These are phyloP conservation scores for Clavariopsis aquatica DNA, from an alignment of 495 filamentous ascomycete species.

Conservation along the genomic window DNA sequence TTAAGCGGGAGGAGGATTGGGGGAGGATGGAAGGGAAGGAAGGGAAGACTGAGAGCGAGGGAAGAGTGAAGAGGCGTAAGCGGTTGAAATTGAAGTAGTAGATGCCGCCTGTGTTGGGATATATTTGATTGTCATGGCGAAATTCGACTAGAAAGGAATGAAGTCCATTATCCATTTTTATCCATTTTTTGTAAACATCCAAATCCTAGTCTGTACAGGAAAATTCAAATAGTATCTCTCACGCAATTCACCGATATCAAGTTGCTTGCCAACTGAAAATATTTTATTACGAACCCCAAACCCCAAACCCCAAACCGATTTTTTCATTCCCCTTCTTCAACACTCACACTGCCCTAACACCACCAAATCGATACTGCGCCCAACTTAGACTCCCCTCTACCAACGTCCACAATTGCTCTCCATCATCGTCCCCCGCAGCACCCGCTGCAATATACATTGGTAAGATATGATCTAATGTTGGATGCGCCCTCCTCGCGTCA, in stretches of 20 bases:
- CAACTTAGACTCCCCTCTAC: constrained; percentile 38
- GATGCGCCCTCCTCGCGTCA: constrained; percentile 77
- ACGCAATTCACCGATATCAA: too few species aligned
- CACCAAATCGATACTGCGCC: constrained; percentile 42
- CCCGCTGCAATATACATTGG: constrained; percentile 67
- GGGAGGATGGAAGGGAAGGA: not conserved
- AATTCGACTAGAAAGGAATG: too few species aligned
- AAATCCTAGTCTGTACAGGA: too few species aligned
- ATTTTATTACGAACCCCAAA: too few species aligned
- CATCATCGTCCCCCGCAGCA: constrained; percentile 37
- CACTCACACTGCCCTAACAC: not conserved
- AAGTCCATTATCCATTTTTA: too few species aligned
- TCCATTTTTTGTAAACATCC: too few species aligned
- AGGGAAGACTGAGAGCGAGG: not conserved
- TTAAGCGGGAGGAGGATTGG: constrained; percentile 11
- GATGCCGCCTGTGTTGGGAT: too few species aligned
- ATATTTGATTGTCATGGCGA: too few species aligned
- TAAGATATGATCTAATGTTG: constrained; percentile 76
- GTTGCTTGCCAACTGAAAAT: too few species aligned
- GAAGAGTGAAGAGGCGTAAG: not conserved
- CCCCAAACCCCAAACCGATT: too few species aligned
- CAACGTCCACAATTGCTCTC: constrained; percentile 38
- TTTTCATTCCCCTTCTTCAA: too few species aligned
- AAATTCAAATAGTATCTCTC: too few species aligned
- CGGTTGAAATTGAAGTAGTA: constrained; percentile 18